Base-by-base conservation (phyloP, 768 basidiomycete species). In the Saitozyma podzolica region DNA sequence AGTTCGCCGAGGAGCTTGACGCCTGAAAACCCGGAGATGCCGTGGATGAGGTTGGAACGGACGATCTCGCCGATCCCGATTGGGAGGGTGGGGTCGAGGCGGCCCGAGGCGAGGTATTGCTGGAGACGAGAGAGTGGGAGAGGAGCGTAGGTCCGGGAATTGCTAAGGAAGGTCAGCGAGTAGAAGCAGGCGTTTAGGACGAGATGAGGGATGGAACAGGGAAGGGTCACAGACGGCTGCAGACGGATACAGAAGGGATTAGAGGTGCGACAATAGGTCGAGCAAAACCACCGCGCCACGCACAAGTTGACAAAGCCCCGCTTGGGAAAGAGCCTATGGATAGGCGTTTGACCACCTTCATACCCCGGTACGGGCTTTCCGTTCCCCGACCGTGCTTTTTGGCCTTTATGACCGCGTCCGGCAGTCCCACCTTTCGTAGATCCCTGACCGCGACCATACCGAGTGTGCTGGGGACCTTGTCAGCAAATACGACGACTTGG, bases 321-420 rank as follows among this genome's bases (percentile, higher is more conserved):
- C 83, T 99, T 99, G 6, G 96, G 96, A 75, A 94, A 90, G 50
- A 87, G 82, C 66, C 91, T 88, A 6, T 90, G 88, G 58, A 98
- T 86, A 13, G 95, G 91, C 6, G 95, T 97, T 79, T 97, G 95
- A 65, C 96, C 96, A 76, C 96, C 96, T 80, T 97, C 96, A 66
- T 97, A 99, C 7, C 91, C 88, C 37, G 86, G 83, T 69, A 84
- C 85, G 40, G 86, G 87, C 69, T 91, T 89, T 6, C 92, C 90
- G 62, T 88, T 87, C 1, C 94, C 94, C 6, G 91, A 86, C 65
- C 95, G 87, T 43, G 96, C 88, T 63, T 93, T 94, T 80, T 95
- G 92, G 69, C 96, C 96, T 72, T 99, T 99, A 80, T 90, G 85
- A 81, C 96, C 96, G 59, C 92, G 85, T 67, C 92, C 92, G 9